phyloP scores from a whole-genome alignment of 805 yeast genomes.

The Cyberlindnera saturnus region DNA sequence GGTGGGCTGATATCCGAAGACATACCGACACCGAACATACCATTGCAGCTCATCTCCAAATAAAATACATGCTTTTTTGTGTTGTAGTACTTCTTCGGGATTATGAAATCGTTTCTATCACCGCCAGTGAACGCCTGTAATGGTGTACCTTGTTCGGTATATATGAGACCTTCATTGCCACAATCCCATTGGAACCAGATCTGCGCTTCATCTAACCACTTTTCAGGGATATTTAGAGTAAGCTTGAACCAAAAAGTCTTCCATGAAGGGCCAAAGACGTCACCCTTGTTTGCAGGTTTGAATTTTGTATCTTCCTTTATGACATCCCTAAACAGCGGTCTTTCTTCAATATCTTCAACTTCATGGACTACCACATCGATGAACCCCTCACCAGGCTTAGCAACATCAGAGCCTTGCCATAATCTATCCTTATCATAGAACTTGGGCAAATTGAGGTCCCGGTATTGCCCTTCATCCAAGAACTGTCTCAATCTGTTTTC shows the following conservation, averaged over 20 bases:
- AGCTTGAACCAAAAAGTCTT: constrained; percentile 91
- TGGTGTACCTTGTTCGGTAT: constrained; percentile 59
- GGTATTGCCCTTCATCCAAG: constrained; percentile 73
- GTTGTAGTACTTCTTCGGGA: constrained; percentile 53
- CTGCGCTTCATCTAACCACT: constrained; percentile 36
- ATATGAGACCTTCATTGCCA: constrained; percentile 79
- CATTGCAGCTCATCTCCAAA: constrained; percentile 88
- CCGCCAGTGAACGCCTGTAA: constrained; percentile 82
- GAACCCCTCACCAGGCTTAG: constrained; percentile 31
- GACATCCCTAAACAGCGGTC: constrained; percentile 39
- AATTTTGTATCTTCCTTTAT: constrained; percentile 29
- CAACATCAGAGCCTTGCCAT: constrained; percentile 30
- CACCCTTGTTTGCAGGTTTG: constrained; percentile 59
- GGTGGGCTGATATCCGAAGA: constrained; percentile 62
- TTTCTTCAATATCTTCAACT: constrained; percentile 52
- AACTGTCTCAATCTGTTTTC: constrained; percentile 72
- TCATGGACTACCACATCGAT: constrained; percentile 61
- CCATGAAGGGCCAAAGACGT: constrained; percentile 92
- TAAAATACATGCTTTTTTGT: constrained; percentile 60
- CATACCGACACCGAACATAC: constrained; percentile 79
- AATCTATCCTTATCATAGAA: constrained; percentile 63
- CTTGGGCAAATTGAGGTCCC: constrained; percentile 67
- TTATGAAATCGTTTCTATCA: constrained; percentile 66
- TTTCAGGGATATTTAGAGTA: constrained; percentile 53
- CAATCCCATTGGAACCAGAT: constrained; percentile 81